Evolutionary conservation across 2,329 filamentous ascomycete species (phyloP).

Genomic region (Plenodomus lindquistii): DNA sequence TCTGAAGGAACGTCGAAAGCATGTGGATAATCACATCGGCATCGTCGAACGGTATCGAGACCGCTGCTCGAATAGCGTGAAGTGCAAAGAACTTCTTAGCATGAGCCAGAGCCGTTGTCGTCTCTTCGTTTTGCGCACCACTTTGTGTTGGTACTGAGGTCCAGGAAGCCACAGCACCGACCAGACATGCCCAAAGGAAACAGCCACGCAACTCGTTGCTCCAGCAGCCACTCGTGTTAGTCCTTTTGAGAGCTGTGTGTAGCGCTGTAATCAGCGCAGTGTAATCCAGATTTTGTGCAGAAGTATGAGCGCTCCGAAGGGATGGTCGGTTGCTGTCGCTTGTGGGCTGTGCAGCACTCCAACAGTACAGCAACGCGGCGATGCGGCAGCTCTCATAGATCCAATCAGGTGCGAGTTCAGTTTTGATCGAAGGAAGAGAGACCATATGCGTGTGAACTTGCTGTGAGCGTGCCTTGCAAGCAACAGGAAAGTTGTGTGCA

Average conservation of each 20-base stretch:
- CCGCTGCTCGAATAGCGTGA: slow-evolving; percentile 24
- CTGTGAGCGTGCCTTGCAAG: slow-evolving; percentile 28
- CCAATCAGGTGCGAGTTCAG: slow-evolving; percentile 27
- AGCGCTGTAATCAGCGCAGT: slow-evolving; percentile 28
- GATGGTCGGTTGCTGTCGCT: slow-evolving; percentile 28
- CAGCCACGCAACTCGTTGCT: slow-evolving; percentile 27
- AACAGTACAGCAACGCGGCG: slow-evolving; percentile 37
- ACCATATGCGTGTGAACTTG: slow-evolving; percentile 29
- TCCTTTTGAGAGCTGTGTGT: slow-evolving; percentile 26
- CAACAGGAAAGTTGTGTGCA: slow-evolving; percentile 14
- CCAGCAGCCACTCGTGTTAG: slow-evolving; percentile 29
- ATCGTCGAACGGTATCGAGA: slow-evolving; percentile 24
- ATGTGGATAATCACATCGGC: slow-evolving; percentile 24
- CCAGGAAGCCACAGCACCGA: slow-evolving; percentile 36
- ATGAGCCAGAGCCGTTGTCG: slow-evolving; percentile 18
- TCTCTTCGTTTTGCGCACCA: slow-evolving; percentile 9
- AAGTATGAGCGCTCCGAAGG: slow-evolving; percentile 15
- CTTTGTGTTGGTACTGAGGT: slow-evolving; percentile 3
- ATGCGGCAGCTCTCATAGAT: slow-evolving; percentile 38
- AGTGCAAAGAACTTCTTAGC: slow-evolving; percentile 37
- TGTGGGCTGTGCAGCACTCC: slow-evolving; percentile 32
- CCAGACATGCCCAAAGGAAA: slow-evolving; percentile 37
- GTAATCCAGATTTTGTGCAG: slow-evolving; percentile 4
- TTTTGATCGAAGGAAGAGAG: slow-evolving; percentile 14
- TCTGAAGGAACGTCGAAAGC: slow-evolving; percentile 31